Percentiles rank a stretch among this genome's conserved stretches.
phyloP scores from a whole-genome alignment of 2,329 filamentous ascomycete genomes.

The Dryadomyces quercivorus region DNA sequence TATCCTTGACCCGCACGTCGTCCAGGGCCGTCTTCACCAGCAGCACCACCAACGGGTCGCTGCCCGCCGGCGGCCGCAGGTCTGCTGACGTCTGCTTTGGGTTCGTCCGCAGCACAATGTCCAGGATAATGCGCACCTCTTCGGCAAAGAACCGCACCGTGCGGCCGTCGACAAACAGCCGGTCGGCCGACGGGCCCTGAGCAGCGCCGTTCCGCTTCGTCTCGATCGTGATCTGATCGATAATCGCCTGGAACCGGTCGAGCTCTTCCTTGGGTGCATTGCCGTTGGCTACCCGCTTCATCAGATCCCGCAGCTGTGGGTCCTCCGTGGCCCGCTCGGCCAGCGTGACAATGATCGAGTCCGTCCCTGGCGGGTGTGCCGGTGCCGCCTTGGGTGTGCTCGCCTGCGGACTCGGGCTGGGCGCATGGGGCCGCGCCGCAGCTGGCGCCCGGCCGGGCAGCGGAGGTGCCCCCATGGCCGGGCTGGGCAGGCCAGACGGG shows the following conservation, averaged over 20 bases:
- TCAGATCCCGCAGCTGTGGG: slow-evolving; percentile 59
- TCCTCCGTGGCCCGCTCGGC: slow-evolving; percentile 66
- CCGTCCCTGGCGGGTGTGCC: slow-evolving; percentile 25
- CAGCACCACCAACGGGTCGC: slow-evolving; percentile 42
- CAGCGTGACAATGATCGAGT: slow-evolving; percentile 70
- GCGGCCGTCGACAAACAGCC: slow-evolving; percentile 40
- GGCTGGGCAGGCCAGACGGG: background rate
- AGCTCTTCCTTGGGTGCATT: slow-evolving; percentile 60
- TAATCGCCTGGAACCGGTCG: slow-evolving; percentile 66
- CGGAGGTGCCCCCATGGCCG: background rate
- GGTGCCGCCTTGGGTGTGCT: slow-evolving; percentile 13
- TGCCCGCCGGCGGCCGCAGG: slow-evolving; percentile 38
- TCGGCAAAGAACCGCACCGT: slow-evolving; percentile 49
- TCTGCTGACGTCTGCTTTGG: slow-evolving; percentile 41
- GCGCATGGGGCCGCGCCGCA: slow-evolving; percentile 8
- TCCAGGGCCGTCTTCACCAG: slow-evolving; percentile 47
- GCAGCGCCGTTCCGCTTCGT: slow-evolving; percentile 39
- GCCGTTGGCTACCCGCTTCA: slow-evolving; percentile 72
- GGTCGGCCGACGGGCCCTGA: slow-evolving; percentile 41
- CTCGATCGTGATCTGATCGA: slow-evolving; percentile 60
- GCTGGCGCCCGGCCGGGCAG: background rate
- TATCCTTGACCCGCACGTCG: slow-evolving; percentile 32
- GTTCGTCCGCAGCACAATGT: slow-evolving; percentile 47
- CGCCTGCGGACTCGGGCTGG: slow-evolving; percentile 16
- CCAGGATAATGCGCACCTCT: slow-evolving; percentile 43